Base-by-base conservation (phyloP, 2,329 filamentous ascomycete genomes). In the Shiraia sp. region DNA sequence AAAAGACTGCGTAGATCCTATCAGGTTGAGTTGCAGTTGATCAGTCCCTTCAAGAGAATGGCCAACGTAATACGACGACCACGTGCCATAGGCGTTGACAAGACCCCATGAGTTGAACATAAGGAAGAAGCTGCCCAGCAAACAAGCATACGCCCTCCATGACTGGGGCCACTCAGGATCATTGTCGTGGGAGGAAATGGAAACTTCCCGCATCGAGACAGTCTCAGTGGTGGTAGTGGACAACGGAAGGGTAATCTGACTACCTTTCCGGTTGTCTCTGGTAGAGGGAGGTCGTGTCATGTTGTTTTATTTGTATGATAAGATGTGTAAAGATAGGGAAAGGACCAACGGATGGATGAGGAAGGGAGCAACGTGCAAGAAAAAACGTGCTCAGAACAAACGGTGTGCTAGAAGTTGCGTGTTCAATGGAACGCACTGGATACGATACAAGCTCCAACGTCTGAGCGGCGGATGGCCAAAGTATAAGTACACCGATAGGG, bases 31-130 rank as follows among this genome's bases (percentile, higher is more conserved):
- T 27, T 69, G 53, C 6, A 75, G 51, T 23, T 75, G 61, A 43
- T 73, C 69, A 14, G 61, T 47, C 5, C 56, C 59, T 5, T 67
- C 65, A 2, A 78, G 59, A 8, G 77, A 69, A 32, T 70, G 59
- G 35, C 75, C 69, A 45, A 70, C 70, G 52, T 79, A 78, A 58
- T 72, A 77, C 1, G 73, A 76, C 1, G 72, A 65, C 57, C 74
- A 78, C 3, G 75, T 77, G 26, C 76, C 76, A 42, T 75, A 78
- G 5, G 74, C 71, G 45, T 76, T 77, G 23, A 77, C 72, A 1
- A 76, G 53, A 9, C 73, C 73, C 73, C 73, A 76, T 19, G 66
- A 70, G 50, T 74, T 74, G 59, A 74, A 75, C 75, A 78, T 78
- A 40, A 77, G 72, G 41, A 76, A 69, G 57, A 77, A 78, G 46